Evolutionary conservation across 257 asterid species (phyloP).

Genomic region (Rauvolfia tetraphylla): DNA sequence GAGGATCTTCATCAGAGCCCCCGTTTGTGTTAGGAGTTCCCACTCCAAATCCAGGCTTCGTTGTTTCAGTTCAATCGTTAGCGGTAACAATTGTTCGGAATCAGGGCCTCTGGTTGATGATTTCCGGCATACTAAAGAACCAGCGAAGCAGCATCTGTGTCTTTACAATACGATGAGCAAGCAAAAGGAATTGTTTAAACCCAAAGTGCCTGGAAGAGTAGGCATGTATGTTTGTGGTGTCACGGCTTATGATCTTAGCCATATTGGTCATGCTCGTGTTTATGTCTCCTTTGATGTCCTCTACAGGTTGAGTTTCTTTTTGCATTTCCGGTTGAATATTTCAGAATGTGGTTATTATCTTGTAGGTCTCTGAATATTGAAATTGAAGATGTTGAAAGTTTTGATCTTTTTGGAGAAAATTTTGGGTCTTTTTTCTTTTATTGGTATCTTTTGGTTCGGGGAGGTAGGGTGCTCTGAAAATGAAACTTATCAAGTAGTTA

Average conservation of each 20-base stretch:
- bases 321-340: background rate
- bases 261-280: constrained; percentile 96
- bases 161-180: constrained; percentile 79
- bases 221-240: constrained; percentile 98
- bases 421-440: background rate
- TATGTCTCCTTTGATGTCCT: constrained; percentile 89
- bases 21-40: background rate
- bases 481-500: constrained; percentile 1
- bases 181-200: constrained; percentile 72
- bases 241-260: constrained; percentile 96
- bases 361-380: too few relatives aligned
- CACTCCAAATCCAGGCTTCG: constrained; percentile 25
- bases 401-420: background rate
- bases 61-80: constrained; percentile 23
- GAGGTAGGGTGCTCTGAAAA: background rate
- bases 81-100: background rate
- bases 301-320: constrained; percentile 41
- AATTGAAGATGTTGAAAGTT: background rate
- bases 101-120: background rate
- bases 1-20: background rate
- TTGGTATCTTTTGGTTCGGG: background rate
- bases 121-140: background rate
- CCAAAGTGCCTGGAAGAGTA: constrained; percentile 66
- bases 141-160: constrained; percentile 37
- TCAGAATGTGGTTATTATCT: background rate